Evolutionary conservation across 148 eudicot genomes (phyloP).

Genomic region (Rhododendron vialii): DNA sequence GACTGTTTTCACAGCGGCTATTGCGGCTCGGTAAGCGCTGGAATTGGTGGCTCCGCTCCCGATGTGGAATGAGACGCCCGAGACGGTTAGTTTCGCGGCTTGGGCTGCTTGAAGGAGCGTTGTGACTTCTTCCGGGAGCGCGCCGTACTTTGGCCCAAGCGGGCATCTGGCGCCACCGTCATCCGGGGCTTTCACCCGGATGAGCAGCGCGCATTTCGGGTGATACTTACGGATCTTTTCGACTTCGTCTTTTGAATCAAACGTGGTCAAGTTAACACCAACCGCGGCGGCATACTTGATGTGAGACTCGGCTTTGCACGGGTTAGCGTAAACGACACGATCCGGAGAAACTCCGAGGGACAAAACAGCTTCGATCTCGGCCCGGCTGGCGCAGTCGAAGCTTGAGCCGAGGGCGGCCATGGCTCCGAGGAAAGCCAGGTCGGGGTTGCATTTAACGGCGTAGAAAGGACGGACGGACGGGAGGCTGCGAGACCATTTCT

Average conservation of each 20-base stretch:
- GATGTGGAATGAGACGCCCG: conserved; percentile 20
- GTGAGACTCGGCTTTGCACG: conserved; percentile 23
- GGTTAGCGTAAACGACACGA: conserved; percentile 21
- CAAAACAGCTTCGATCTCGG: conserved; percentile 20
- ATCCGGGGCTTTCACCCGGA: conserved; percentile 21
- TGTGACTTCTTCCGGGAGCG: conserved; percentile 20
- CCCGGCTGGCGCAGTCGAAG: conserved; percentile 27
- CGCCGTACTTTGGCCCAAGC: conserved; percentile 21
- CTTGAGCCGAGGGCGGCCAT: conserved; percentile 18
- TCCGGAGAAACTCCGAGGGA: conserved; percentile 23
- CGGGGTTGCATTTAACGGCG: conserved; percentile 28
- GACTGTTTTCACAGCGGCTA: conserved; percentile 5
- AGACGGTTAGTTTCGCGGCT: conserved; percentile 9
- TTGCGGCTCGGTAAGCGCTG: conserved; percentile 6
- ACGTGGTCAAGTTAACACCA: conserved; percentile 17
- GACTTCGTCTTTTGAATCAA: conserved; percentile 15
- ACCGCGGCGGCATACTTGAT: conserved; percentile 20
- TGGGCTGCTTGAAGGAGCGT: conserved; percentile 18
- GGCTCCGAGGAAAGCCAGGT: conserved; percentile 5
- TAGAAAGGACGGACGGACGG: conserved; percentile 22
- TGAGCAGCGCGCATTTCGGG: conserved; percentile 17
- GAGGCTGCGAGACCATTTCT: conserved; percentile 13
- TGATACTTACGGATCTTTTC: conserved; percentile 23
- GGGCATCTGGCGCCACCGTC: conserved; percentile 19
- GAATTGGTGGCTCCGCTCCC: conserved; percentile 13